Percentiles rank a stretch among this genome's conserved stretches.
These are phyloP conservation scores for Ceratocystis ficicola DNA, from an alignment of 2,329 filamentous ascomycete genomes.

Conservation along the genomic window DNA sequence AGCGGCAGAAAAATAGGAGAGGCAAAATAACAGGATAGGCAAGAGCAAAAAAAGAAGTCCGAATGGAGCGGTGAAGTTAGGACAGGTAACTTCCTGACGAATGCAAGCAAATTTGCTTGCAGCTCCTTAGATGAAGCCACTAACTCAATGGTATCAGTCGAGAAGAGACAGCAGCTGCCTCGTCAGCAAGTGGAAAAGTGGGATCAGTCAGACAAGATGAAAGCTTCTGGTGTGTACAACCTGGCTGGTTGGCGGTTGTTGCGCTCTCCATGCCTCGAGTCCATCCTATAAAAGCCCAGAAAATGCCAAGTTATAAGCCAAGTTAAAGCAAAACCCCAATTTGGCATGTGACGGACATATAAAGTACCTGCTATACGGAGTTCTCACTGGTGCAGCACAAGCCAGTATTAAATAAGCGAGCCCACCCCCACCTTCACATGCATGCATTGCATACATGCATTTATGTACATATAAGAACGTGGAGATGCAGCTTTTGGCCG, in stretches of 20 bases:
- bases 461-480: neutral
- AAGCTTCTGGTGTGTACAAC: no score
- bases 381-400: neutral
- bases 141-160: no score
- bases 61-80: neutral
- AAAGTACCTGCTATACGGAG: neutral
- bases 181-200: no score
- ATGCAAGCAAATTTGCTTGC: no score
- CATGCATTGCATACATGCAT: neutral
- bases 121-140: no score
- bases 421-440: neutral
- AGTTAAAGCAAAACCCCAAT: neutral
- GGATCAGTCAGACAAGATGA: no score
- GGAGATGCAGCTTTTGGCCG: neutral
- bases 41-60: neutral
- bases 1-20: constrained; percentile 10
- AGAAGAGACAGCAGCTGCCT: no score
- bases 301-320: neutral
- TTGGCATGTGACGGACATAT: constrained; percentile 2
- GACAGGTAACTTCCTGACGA: neutral
- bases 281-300: no score
- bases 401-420: no score
- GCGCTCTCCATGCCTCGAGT: no score
- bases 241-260: no score
- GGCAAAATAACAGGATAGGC: neutral